Conservation (phyloP, 176 grass and related monocot genomes). For the Oryza rufipogon region DNA sequence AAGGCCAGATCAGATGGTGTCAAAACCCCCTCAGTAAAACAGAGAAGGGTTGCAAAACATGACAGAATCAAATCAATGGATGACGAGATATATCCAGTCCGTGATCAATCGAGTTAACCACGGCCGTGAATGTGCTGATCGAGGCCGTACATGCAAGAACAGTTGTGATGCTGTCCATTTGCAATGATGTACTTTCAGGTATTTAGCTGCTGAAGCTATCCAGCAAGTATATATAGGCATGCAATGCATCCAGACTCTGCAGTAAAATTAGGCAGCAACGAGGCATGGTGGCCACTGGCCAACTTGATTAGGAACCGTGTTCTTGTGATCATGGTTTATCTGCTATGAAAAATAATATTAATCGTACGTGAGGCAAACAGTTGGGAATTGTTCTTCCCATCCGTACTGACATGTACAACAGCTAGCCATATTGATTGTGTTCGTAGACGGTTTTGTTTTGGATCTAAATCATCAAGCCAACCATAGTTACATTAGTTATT, state of each 20-base stretch:
- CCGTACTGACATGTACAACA: conserved; percentile 22
- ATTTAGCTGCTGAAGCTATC: neutral
- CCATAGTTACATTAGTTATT: conserved; percentile 1
- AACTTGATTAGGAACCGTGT: conserved; percentile 1
- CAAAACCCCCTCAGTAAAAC: neutral
- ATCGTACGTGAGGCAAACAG: neutral
- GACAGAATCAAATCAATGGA: neutral
- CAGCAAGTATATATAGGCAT: neutral
- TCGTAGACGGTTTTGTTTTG: neutral
- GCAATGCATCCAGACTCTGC: neutral
- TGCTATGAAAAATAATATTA: neutral
- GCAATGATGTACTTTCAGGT: neutral
- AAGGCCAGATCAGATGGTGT: neutral
- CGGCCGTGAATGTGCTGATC: neutral
- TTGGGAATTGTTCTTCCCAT: neutral
- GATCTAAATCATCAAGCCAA: conserved; percentile 10
- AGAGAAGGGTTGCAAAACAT: neutral
- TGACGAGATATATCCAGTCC: neutral
- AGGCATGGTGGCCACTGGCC: conserved; percentile 26
- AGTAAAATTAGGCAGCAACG: neutral
- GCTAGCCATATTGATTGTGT: conserved; percentile 15
- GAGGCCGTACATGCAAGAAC: neutral
- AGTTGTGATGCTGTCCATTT: conserved; percentile 5
- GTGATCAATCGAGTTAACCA: neutral
- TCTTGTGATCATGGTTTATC: conserved; percentile 20